Base-by-base conservation (phyloP, 2,329 filamentous ascomycete genomes). In the Diaporthe vexans region DNA sequence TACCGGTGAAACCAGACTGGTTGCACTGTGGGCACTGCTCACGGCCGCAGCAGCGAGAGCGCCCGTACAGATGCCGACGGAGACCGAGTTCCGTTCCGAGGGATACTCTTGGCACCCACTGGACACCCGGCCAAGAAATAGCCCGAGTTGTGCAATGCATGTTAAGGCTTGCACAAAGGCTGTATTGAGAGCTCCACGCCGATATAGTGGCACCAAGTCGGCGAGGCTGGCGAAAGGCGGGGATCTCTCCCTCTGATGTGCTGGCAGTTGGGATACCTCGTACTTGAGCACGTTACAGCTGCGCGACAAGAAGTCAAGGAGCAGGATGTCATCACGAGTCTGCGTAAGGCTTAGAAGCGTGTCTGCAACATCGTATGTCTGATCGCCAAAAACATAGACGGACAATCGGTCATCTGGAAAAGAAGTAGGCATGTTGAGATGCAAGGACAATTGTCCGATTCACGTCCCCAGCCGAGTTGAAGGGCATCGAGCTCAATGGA, bases 31-130 rank as follows among this genome's bases (percentile, higher is more conserved):
- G 48, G 91, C 88, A 40, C 89, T 91, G 15, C 91, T 89, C 72
- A 93, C 88, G 19, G 91, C 92, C 17, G 89, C 86, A 19, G 91
- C 92, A 19, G 92, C 91, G 78, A 94, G 89, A 19, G 92, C 85
- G 67, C 92, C 92, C 54, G 91, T 92, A 85, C 92, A 93, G 57
- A 94, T 87, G 74, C 91, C 92, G 40, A 93, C 57, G 4, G 33
- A 24, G 19, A 59, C 33, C 10, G 56, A 59, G 56, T 59, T 59
- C 4, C 33, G 33, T 15, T 59, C 56, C 33, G 56, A 37, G 4
- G 56, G 56, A 37, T 59, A 59, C 56, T 59, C 21, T 40, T 59
- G 19, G 33, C 56, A 59, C 19, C 56, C 56, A 19, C 40, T 59
- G 33, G 56, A 59, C 10, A 59, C 21, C 33, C 56, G 56, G 56